Conservation (phyloP, 2,329 filamentous ascomycete genomes). For the Thelonectria olida region DNA sequence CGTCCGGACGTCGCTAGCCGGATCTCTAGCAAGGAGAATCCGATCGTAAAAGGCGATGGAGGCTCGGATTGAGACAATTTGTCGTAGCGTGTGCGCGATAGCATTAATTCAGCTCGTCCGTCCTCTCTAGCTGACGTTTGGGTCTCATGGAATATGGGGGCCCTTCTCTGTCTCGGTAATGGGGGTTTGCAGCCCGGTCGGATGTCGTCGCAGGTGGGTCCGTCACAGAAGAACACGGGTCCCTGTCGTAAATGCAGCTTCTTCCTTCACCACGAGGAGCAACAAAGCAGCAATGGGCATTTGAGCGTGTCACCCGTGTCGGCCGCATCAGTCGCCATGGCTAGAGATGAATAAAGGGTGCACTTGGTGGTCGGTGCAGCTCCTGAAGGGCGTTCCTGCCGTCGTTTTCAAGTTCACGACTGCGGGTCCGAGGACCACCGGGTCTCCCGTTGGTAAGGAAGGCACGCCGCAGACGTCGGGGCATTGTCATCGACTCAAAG, state of each 20-base stretch:
- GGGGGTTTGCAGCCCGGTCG: conserved; percentile 40
- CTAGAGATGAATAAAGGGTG: not conserved
- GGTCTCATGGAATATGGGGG: conserved; percentile 23
- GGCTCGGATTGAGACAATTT: not conserved
- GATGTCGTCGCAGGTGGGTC: conserved; percentile 47
- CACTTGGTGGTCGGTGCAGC: not conserved
- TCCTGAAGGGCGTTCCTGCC: not conserved
- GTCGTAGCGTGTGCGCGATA: conserved; percentile 4
- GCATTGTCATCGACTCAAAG: conserved; percentile 11
- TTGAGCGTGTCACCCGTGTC: not conserved
- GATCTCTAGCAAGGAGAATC: not conserved
- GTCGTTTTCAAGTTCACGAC: conserved; percentile 16
- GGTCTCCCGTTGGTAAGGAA: conserved; percentile 28
- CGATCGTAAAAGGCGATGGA: not conserved
- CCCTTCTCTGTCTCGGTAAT: conserved; percentile 34
- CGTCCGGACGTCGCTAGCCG: conserved; percentile 4
- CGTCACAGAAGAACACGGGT: conserved; percentile 38
- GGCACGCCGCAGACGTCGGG: conserved; percentile 21
- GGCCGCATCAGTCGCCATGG: not conserved
- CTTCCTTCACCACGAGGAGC: conserved; percentile 27
- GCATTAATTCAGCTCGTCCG: not conserved
- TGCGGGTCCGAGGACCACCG: conserved; percentile 41
- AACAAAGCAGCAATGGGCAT: conserved; percentile 16
- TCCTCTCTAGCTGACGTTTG: not conserved
- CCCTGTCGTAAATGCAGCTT: conserved; percentile 34